phyloP scores from a whole-genome alignment of 2,329 filamentous ascomycete genomes.

The Dactylellina parvicollis region DNA sequence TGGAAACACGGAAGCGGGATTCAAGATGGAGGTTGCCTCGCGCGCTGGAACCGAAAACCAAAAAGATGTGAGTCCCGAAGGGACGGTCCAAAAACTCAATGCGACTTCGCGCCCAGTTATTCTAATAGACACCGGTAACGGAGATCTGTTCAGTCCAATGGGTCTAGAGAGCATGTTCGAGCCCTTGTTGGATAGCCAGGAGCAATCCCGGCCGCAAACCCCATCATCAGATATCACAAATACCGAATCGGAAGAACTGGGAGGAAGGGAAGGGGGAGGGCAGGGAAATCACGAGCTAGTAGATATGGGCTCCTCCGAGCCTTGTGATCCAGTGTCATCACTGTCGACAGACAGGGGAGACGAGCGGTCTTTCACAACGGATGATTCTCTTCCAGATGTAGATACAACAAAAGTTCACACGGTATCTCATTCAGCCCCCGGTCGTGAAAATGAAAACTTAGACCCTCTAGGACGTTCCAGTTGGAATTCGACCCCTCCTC shows the following conservation, averaged over 20 bases:
- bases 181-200: not conserved
- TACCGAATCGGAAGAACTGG: too few species aligned
- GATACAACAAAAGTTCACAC: not conserved
- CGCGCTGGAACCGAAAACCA: not conserved
- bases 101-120: slow-evolving; percentile 14
- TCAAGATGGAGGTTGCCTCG: not conserved
- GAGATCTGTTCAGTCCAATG: slow-evolving; percentile 39
- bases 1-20: not conserved
- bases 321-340: not conserved
- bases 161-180: slow-evolving; percentile 43
- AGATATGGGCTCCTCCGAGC: not conserved
- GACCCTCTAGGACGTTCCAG: slow-evolving; percentile 25
- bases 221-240: not conserved
- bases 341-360: not conserved
- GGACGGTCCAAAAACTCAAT: slow-evolving; percentile 38
- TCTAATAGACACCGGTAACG: slow-evolving; percentile 32
- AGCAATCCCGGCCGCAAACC: not conserved
- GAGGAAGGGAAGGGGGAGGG: not conserved
- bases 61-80: slow-evolving; percentile 17
- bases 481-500: slow-evolving; percentile 45
- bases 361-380: not conserved
- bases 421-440: not conserved
- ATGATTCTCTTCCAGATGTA: not conserved
- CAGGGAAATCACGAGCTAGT: not conserved
- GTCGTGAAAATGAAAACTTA: slow-evolving; percentile 5